Conservation (phyloP, 352 stramenopile species). For the Phytophthora quininea region DNA sequence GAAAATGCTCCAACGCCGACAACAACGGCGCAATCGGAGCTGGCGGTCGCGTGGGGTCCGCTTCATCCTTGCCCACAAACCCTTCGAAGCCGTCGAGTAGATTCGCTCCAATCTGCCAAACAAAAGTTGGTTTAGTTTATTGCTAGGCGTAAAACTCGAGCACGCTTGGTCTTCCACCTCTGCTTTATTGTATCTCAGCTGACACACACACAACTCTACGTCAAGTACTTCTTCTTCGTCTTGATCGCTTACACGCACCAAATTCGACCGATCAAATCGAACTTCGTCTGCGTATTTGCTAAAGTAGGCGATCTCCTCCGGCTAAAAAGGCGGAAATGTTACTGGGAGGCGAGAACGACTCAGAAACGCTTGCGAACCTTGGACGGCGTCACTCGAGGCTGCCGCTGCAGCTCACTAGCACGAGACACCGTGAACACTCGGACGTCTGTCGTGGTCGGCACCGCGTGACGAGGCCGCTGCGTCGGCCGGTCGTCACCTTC, state of each 20-base stretch:
- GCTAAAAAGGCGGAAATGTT: conserved; percentile 30
- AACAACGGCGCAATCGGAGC: conserved; percentile 62
- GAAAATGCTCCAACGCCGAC: conserved; percentile 48
- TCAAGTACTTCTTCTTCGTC: not conserved
- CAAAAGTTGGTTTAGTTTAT: not conserved
- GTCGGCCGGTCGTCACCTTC: not conserved
- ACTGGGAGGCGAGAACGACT: not conserved
- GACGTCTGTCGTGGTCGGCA: not conserved
- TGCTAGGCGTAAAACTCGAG: not conserved
- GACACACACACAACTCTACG: not conserved
- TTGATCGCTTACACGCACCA: conserved; percentile 41
- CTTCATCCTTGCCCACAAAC: conserved; percentile 60
- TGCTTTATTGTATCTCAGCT: conserved; percentile 44
- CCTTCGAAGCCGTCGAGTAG: conserved; percentile 64
- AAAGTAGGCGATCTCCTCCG: conserved; percentile 66
- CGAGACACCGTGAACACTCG: conserved; percentile 23
- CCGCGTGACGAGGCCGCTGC: conserved; percentile 6
- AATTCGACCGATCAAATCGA: conserved; percentile 63
- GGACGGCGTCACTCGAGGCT: conserved; percentile 24
- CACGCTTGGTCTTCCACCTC: conserved; percentile 5
- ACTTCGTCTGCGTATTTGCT: conserved; percentile 61
- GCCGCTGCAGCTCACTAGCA: conserved; percentile 30
- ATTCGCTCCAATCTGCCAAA: conserved; percentile 51
- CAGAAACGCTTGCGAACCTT: conserved; percentile 11
- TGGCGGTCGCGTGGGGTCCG: conserved; percentile 42